Percentiles rank a stretch among this genome's conserved stretches.
Evolutionary conservation across 2,329 filamentous ascomycete genomes (phyloP).

Genomic region (Paecilomyces sp.): DNA sequence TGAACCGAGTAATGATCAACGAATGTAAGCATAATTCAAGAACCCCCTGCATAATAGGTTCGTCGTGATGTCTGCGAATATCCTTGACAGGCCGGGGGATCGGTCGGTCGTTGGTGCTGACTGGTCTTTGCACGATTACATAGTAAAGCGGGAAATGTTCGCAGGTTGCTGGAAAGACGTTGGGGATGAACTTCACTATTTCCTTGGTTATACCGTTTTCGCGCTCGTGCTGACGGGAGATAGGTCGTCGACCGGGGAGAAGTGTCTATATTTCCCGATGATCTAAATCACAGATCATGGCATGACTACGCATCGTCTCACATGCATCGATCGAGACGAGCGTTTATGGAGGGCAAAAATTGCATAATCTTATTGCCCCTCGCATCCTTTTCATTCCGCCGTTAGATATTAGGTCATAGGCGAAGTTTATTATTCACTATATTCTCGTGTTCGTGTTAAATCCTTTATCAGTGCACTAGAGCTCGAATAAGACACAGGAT

Average conservation of each 20-base stretch:
- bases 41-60: neutral
- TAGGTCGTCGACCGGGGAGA: neutral
- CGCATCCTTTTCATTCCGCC: neutral
- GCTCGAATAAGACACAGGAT: neutral
- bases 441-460: neutral
- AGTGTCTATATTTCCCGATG: neutral
- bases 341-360: too few relatives aligned
- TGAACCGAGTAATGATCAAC: neutral
- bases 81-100: neutral
- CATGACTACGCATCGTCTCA: neutral
- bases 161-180: neutral
- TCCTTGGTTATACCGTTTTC: neutral
- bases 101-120: too few relatives aligned
- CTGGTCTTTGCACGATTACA: too few relatives aligned
- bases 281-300: neutral
- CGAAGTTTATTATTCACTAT: neutral
- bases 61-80: neutral
- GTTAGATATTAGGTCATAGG: neutral
- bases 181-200: neutral
- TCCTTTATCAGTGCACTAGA: neutral
- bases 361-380: neutral
- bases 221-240: neutral
- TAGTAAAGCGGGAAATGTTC: too few relatives aligned
- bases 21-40: neutral
- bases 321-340: neutral